phyloP scores from a whole-genome alignment of 306 rosid genomes.

The Ochetophila trinervis region DNA sequence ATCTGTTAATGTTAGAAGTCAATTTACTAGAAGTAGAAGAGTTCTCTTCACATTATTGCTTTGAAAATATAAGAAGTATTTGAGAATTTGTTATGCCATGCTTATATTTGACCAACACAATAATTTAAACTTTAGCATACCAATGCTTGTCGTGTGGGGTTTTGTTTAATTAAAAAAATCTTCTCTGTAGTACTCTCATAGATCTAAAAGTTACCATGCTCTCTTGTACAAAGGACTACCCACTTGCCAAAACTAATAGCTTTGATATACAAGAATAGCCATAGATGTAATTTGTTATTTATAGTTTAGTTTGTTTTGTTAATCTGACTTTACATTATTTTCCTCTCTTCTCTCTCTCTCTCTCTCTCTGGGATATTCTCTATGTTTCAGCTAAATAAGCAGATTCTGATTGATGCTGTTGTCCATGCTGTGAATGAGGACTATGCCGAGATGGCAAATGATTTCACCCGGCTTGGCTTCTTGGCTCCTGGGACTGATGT shows the following conservation, averaged over 20 bases:
- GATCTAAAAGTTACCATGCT: background rate
- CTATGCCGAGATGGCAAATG: conserved; percentile 96
- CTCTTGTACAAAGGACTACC: background rate
- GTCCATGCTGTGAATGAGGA: conserved; percentile 99
- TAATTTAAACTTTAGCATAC: background rate
- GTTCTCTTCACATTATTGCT: too few species aligned
- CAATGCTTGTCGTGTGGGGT: background rate
- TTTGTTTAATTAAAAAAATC: conserved; percentile 9
- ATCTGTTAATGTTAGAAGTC: too few species aligned
- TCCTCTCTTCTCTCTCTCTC: conserved; percentile 15
- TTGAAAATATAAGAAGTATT: too few species aligned
- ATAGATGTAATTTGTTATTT: background rate
- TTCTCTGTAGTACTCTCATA: background rate
- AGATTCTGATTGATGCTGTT: conserved; percentile 93
- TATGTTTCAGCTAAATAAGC: conserved; percentile 84
- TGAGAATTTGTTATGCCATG: too few species aligned
- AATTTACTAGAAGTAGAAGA: too few species aligned
- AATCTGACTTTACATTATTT: conserved; percentile 11
- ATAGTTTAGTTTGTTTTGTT: conserved; percentile 8
- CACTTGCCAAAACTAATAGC: background rate
- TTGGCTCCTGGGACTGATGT: conserved; percentile 95
- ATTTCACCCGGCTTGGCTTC: conserved; percentile 96
- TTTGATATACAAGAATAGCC: background rate
- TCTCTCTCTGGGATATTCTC: background rate
- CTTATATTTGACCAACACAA: background rate